Conservation (phyloP, 2,329 filamentous ascomycete genomes). For the Fusarium palustre region DNA sequence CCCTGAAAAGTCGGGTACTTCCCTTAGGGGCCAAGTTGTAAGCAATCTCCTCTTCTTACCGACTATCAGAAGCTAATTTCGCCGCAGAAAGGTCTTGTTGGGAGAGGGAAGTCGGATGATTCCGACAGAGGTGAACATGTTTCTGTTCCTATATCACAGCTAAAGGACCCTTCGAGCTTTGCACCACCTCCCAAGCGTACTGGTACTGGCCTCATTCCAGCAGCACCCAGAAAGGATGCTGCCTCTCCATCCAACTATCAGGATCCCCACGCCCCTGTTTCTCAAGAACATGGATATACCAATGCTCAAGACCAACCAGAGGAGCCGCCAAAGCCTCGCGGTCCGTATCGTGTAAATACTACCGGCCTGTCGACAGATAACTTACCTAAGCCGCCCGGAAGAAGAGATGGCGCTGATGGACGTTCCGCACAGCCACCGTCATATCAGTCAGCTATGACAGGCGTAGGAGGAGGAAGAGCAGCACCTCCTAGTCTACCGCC, state of each 20-base stretch:
- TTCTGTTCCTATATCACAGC: slow-evolving; percentile 72
- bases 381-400: slow-evolving; percentile 76
- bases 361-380: slow-evolving; percentile 76
- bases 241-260: slow-evolving; percentile 51
- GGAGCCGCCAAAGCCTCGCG: slow-evolving; percentile 61
- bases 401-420: slow-evolving; percentile 58
- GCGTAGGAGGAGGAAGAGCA: slow-evolving; percentile 44
- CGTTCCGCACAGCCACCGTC: slow-evolving; percentile 50
- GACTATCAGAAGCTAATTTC: slow-evolving; percentile 8
- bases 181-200: slow-evolving; percentile 80
- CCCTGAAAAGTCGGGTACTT: slow-evolving; percentile 57
- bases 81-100: slow-evolving; percentile 59
- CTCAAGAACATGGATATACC: slow-evolving; percentile 26
- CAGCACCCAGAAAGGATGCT: slow-evolving; percentile 46
- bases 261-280: slow-evolving; percentile 45
- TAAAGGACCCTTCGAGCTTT: slow-evolving; percentile 82
- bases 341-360: slow-evolving; percentile 76
- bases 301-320: slow-evolving; percentile 33
- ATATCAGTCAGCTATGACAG: slow-evolving; percentile 46
- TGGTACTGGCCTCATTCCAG: slow-evolving; percentile 51
- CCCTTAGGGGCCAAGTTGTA: slow-evolving; percentile 60
- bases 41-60: slow-evolving; percentile 40
- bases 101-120: slow-evolving; percentile 54
- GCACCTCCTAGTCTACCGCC: slow-evolving; percentile 74
- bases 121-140: slow-evolving; percentile 51